Percentiles rank a stretch among this genome's conserved stretches.
phyloP scores from a whole-genome alignment of 1,284 basidiomycete species.

The Marasmius sp. region DNA sequence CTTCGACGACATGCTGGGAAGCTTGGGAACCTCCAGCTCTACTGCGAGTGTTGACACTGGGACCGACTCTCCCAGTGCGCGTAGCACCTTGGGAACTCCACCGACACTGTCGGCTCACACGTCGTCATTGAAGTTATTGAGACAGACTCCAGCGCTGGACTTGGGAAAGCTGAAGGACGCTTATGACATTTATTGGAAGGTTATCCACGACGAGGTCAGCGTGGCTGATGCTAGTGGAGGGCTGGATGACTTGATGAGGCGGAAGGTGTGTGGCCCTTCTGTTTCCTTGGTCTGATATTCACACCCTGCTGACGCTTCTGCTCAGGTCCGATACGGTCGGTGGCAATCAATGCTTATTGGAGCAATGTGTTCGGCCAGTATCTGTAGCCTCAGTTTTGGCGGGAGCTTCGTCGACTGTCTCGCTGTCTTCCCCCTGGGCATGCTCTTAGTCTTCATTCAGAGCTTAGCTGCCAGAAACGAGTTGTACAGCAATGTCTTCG shows the following conservation, averaged over 20 bases:
- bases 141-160: constrained; percentile 74
- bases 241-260: constrained; percentile 75
- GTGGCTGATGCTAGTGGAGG: constrained; percentile 78
- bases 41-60: not conserved
- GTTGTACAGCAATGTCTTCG: constrained; percentile 85
- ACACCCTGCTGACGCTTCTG: not conserved
- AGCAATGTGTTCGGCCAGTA: constrained; percentile 80
- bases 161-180: constrained; percentile 78
- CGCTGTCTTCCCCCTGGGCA: constrained; percentile 76
- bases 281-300: not conserved
- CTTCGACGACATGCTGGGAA: constrained; percentile 64
- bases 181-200: constrained; percentile 82
- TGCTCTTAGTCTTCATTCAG: constrained; percentile 78
- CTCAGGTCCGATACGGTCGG: constrained; percentile 59
- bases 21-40: constrained; percentile 65
- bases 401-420: constrained; percentile 84
- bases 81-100: not conserved
- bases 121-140: constrained; percentile 83
- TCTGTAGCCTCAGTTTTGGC: constrained; percentile 70
- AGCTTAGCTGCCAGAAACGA: constrained; percentile 76
- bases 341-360: constrained; percentile 76
- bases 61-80: not conserved
- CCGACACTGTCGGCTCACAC: constrained; percentile 71
- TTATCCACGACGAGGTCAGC: constrained; percentile 82
- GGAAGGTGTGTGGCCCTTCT: not conserved